phyloP scores from a whole-genome alignment of 352 stramenopile species.

The Aphanomyces euteiches region DNA sequence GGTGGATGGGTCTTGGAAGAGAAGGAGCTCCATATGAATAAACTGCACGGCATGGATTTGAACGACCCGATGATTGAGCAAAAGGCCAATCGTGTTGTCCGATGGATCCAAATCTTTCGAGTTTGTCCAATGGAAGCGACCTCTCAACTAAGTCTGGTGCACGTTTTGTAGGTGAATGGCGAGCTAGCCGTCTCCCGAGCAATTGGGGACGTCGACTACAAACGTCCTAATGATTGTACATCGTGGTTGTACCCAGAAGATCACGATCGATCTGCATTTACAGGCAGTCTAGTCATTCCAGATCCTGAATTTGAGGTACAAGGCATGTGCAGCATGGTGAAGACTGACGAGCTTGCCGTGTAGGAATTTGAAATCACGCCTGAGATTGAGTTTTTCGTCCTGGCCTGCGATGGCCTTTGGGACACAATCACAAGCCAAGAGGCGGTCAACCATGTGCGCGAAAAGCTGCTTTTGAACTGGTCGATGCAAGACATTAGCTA shows the following conservation, averaged over 20 bases:
- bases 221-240: constrained; percentile 74
- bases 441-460: constrained; percentile 77
- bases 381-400: constrained; percentile 88
- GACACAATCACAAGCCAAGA: constrained; percentile 92
- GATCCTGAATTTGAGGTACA: constrained; percentile 73
- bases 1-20: constrained; percentile 82
- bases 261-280: constrained; percentile 63
- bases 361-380: constrained; percentile 85
- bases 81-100: constrained; percentile 71
- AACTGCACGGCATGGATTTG: constrained; percentile 85
- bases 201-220: constrained; percentile 92
- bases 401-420: constrained; percentile 91
- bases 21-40: constrained; percentile 81
- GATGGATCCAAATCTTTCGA: constrained; percentile 81
- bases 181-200: constrained; percentile 90
- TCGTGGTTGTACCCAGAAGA: constrained; percentile 82
- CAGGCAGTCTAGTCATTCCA: constrained; percentile 82
- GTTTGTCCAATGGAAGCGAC: constrained; percentile 24
- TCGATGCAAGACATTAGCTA: constrained; percentile 75
- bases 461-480: constrained; percentile 64
- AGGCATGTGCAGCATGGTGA: constrained; percentile 8
- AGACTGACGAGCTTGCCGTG: not conserved
- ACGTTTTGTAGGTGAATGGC: constrained; percentile 64
- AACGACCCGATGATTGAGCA: constrained; percentile 82
- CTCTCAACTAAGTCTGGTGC: constrained; percentile 22